Evolutionary conservation across 441 rosid species (phyloP).

Genomic region (Adansonia gregorii): DNA sequence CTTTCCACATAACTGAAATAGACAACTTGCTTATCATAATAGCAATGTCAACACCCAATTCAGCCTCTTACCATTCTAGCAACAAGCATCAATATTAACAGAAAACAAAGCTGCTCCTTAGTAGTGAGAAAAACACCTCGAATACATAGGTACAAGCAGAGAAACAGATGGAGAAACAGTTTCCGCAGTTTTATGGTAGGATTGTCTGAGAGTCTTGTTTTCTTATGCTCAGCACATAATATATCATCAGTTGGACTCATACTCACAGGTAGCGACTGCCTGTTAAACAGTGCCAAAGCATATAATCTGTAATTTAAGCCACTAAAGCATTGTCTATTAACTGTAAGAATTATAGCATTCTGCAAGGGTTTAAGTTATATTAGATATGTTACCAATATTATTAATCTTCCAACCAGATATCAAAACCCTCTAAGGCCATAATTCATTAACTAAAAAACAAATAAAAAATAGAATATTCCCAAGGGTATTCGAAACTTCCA

Average conservation of each 20-base stretch:
- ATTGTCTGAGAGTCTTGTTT: background rate
- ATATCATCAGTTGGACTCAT: background rate
- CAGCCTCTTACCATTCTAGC: background rate
- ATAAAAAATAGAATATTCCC: background rate
- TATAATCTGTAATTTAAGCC: background rate
- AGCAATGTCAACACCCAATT: background rate
- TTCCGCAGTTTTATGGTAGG: background rate
- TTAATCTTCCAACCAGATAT: constrained; percentile 5
- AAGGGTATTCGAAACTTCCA: background rate
- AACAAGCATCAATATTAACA: constrained; percentile 8
- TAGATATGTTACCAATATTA: background rate
- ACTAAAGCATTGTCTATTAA: constrained; percentile 7
- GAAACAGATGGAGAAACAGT: background rate
- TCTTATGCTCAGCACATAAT: background rate
- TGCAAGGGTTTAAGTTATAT: background rate
- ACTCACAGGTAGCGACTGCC: background rate
- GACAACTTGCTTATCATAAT: background rate
- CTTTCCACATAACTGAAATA: background rate
- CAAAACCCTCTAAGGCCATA: constrained; percentile 10
- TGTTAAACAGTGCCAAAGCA: background rate
- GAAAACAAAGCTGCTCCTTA: background rate
- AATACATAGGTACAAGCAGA: background rate
- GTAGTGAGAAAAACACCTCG: background rate
- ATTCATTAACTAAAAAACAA: background rate
- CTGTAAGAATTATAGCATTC: constrained; percentile 8